phyloP scores from a whole-genome alignment of 257 asterid genomes.

The Solanum microdontum region DNA sequence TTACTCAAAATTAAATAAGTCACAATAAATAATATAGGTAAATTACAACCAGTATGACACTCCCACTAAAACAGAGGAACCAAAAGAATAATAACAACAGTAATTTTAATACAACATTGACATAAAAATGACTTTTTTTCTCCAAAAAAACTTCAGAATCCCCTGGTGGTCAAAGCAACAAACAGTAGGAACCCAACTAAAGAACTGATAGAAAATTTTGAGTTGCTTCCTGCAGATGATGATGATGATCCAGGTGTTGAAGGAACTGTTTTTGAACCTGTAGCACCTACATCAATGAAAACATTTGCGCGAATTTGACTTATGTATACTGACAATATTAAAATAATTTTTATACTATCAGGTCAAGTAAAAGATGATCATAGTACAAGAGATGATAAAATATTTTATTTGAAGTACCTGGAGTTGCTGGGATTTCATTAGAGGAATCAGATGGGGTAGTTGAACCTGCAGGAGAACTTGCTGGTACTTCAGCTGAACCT shows the following conservation, averaged over 20 bases:
- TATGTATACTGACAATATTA: not conserved
- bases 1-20: not conserved
- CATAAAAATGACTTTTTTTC: not conserved
- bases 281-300: not conserved
- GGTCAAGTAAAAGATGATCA: not conserved
- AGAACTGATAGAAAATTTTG: not conserved
- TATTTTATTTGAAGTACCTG: not conserved
- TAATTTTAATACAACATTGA: not conserved
- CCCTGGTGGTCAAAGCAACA: slow-evolving; percentile 4
- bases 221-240: slow-evolving; percentile 10
- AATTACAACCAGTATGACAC: not conserved
- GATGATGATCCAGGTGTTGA: slow-evolving; percentile 16
- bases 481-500: not conserved
- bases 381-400: not conserved
- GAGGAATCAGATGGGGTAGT: slow-evolving; percentile 10
- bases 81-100: not conserved
- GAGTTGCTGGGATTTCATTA: slow-evolving; percentile 5
- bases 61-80: not conserved
- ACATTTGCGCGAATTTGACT: not conserved
- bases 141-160: slow-evolving; percentile 9
- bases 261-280: slow-evolving; percentile 38
- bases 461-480: slow-evolving; percentile 13
- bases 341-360: not conserved
- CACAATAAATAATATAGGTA: not conserved
- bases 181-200: slow-evolving; percentile 14